Evolutionary conservation across 495 filamentous ascomycete species (phyloP).

Genomic region (Parmelia sp.): DNA sequence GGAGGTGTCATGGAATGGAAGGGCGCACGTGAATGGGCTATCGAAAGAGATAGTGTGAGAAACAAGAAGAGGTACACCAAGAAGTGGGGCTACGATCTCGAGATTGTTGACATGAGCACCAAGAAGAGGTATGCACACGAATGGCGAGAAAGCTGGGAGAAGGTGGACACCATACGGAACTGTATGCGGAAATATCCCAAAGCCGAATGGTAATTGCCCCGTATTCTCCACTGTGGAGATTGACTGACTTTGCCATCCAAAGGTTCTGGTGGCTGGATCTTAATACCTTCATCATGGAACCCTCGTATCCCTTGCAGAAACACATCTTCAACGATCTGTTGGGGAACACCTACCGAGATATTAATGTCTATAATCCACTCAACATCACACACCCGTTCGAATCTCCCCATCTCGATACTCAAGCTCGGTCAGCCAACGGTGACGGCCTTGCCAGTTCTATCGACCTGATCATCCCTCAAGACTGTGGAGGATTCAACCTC

Average conservation of each 20-base stretch:
- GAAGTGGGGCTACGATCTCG: slow-evolving; percentile 90
- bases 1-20: slow-evolving; percentile 99
- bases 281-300: slow-evolving; percentile 97
- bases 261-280: slow-evolving; percentile 99
- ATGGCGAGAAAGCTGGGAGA: slow-evolving; percentile 99
- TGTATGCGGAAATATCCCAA: slow-evolving; percentile 88
- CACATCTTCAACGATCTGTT: slow-evolving; percentile 82
- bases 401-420: slow-evolving; percentile 65
- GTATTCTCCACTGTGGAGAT: background rate
- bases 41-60: slow-evolving; percentile 89
- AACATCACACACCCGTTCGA: slow-evolving; percentile 82
- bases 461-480: slow-evolving; percentile 83
- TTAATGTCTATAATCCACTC: slow-evolving; percentile 90
- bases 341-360: slow-evolving; percentile 82
- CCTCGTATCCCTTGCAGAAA: slow-evolving; percentile 77
- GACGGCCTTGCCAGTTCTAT: slow-evolving; percentile 69
- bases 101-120: slow-evolving; percentile 95
- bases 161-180: slow-evolving; percentile 90
- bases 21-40: slow-evolving; percentile 93
- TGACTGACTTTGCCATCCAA: slow-evolving; percentile 4
- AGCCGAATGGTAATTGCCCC: slow-evolving; percentile 75
- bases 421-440: slow-evolving; percentile 62
- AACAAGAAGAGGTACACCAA: slow-evolving; percentile 87
- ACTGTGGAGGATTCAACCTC: slow-evolving; percentile 94
- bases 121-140: slow-evolving; percentile 99